Evolutionary conservation across 345 rosid genomes (phyloP).

Genomic region (Citropsis articulata): DNA sequence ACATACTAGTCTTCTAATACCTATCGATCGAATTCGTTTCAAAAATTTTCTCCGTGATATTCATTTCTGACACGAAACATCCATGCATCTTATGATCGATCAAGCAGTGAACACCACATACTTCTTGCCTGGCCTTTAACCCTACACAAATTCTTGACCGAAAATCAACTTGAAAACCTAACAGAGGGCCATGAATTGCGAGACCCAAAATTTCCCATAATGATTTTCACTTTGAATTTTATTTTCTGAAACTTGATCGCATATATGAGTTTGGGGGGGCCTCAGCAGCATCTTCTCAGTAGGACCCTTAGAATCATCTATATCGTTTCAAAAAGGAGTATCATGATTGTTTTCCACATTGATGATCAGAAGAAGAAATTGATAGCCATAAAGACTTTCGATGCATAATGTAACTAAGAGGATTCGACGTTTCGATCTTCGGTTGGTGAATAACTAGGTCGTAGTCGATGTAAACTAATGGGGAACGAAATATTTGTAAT

Average conservation of each 20-base stretch:
- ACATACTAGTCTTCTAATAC: neutral
- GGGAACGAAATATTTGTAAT: constrained; percentile 3
- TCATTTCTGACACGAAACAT: neutral
- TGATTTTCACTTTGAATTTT: constrained; percentile 33
- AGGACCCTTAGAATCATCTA: constrained; percentile 44
- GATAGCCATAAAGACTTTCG: constrained; percentile 40
- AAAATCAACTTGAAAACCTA: constrained; percentile 6
- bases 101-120: neutral
- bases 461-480: constrained; percentile 17
- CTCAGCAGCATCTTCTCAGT: constrained; percentile 31
- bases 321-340: constrained; percentile 51
- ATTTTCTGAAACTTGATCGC: constrained; percentile 23
- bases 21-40: neutral
- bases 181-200: neutral
- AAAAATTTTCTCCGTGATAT: neutral
- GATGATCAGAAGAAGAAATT: constrained; percentile 19
- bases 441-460: constrained; percentile 39
- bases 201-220: constrained; percentile 11
- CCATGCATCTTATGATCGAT: neutral
- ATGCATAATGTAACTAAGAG: constrained; percentile 19
- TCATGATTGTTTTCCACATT: neutral
- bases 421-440: constrained; percentile 40
- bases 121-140: neutral
- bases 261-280: constrained; percentile 18
- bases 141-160: neutral